Percentiles rank a stretch among this genome's conserved stretches.
phyloP scores from a whole-genome alignment of 306 rosid species.

The Inga laurina region DNA sequence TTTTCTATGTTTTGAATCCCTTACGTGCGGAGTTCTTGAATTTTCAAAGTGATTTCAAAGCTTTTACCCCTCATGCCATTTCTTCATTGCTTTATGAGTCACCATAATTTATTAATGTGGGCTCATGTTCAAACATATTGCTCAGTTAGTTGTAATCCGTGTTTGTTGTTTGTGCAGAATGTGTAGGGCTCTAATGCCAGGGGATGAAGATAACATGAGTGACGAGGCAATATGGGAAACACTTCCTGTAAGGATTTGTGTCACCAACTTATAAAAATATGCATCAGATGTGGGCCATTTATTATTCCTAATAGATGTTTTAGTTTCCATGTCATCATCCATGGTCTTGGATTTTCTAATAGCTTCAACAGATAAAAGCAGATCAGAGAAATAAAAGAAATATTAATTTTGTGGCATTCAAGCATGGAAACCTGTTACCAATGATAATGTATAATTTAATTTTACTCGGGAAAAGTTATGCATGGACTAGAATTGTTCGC shows the following conservation, averaged over 20 bases:
- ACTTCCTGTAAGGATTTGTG: slow-evolving; percentile 61
- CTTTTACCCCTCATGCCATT: background rate
- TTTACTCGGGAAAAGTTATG: background rate
- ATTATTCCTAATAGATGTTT: background rate
- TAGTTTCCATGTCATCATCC: background rate
- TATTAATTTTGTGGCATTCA: slow-evolving; percentile 10
- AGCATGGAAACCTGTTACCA: slow-evolving; percentile 1
- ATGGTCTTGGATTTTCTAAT: background rate
- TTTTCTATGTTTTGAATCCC: background rate
- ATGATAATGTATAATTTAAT: background rate
- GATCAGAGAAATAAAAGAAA: slow-evolving; percentile 22
- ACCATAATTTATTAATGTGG: slow-evolving; percentile 12
- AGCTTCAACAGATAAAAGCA: slow-evolving; percentile 17
- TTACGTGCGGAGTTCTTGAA: background rate
- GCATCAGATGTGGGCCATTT: background rate
- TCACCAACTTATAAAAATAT: slow-evolving; percentile 13
- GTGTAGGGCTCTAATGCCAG: slow-evolving; percentile 97
- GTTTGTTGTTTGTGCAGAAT: slow-evolving; percentile 60
- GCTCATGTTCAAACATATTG: slow-evolving; percentile 20
- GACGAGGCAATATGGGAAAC: slow-evolving; percentile 95
- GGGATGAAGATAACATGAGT: slow-evolving; percentile 87
- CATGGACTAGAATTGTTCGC: background rate
- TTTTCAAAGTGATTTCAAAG: background rate
- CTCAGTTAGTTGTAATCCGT: slow-evolving; percentile 18
- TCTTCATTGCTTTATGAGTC: background rate